phyloP scores from a whole-genome alignment of 441 rosid genomes.

The Eruca vesicaria region DNA sequence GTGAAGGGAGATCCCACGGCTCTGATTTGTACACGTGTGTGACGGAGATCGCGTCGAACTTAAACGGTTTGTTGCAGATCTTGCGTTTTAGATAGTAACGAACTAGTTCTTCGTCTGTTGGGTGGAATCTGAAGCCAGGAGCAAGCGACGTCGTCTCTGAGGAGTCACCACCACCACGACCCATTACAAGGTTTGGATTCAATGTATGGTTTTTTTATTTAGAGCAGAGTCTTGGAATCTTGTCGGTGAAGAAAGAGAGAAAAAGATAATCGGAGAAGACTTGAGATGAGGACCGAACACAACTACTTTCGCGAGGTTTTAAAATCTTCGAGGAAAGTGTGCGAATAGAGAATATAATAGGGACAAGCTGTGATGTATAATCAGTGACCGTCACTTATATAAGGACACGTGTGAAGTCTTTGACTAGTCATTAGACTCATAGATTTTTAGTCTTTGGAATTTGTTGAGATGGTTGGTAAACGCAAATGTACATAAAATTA shows the following conservation, averaged over 20 bases:
- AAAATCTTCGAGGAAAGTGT: neutral
- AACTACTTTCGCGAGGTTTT: neutral
- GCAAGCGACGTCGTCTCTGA: slow-evolving; percentile 58
- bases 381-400: neutral
- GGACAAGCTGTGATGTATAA: slow-evolving; percentile 9
- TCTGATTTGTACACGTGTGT: slow-evolving; percentile 72
- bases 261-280: slow-evolving; percentile 5
- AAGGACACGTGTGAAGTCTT: neutral
- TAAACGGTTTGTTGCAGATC: slow-evolving; percentile 57
- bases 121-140: slow-evolving; percentile 91
- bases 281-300: neutral
- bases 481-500: neutral
- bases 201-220: neutral
- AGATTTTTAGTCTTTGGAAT: neutral
- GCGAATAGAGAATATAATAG: neutral
- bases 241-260: slow-evolving; percentile 5
- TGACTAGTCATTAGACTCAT: slow-evolving; percentile 6
- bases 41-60: slow-evolving; percentile 66
- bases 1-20: slow-evolving; percentile 95
- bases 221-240: neutral
- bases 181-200: slow-evolving; percentile 32
- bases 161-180: slow-evolving; percentile 21
- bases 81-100: slow-evolving; percentile 80
- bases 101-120: slow-evolving; percentile 85
- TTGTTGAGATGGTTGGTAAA: slow-evolving; percentile 14